These are phyloP conservation scores for Metahyphopichia silvanorum DNA, from an alignment of 805 yeast genomes.

Conservation along the genomic window DNA sequence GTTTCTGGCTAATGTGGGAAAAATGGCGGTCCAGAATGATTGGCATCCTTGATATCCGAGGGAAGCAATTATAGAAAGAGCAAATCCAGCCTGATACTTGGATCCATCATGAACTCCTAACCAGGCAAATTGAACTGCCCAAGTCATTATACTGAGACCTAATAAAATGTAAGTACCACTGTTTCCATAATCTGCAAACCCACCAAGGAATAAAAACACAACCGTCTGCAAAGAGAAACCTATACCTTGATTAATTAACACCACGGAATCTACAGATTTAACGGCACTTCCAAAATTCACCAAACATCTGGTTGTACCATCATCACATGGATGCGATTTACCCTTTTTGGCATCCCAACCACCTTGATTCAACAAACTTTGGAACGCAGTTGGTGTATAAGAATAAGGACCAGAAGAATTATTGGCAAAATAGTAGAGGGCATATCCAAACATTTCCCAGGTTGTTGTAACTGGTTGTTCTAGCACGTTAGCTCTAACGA, in stretches of 20 bases:
- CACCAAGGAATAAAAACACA: conserved; percentile 1
- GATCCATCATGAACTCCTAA: neutral
- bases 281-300: conserved; percentile 2
- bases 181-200: conserved; percentile 2
- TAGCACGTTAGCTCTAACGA: conserved; percentile 1
- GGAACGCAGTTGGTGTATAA: conserved; percentile 6
- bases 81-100: conserved; percentile 2
- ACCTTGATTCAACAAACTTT: conserved; percentile 5
- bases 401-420: conserved; percentile 5
- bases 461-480: conserved; percentile 3
- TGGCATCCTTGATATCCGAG: conserved; percentile 4
- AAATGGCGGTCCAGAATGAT: conserved; percentile 2
- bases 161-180: conserved; percentile 2
- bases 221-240: conserved; percentile 3
- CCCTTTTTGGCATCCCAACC: conserved; percentile 3
- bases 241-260: conserved; percentile 2
- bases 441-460: conserved; percentile 5
- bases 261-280: conserved; percentile 1
- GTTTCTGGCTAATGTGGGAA: conserved; percentile 3
- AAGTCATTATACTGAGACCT: conserved; percentile 1
- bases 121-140: conserved; percentile 2
- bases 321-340: conserved; percentile 1
- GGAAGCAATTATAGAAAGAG: conserved; percentile 1
- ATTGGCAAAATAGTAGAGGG: conserved; percentile 6
- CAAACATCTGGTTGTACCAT: conserved; percentile 2